Evolutionary conservation across 176 grass and related monocot species (phyloP), one percentile per base, ranked within the genome.

Genomic region (Cenchrus americanus): DNA sequence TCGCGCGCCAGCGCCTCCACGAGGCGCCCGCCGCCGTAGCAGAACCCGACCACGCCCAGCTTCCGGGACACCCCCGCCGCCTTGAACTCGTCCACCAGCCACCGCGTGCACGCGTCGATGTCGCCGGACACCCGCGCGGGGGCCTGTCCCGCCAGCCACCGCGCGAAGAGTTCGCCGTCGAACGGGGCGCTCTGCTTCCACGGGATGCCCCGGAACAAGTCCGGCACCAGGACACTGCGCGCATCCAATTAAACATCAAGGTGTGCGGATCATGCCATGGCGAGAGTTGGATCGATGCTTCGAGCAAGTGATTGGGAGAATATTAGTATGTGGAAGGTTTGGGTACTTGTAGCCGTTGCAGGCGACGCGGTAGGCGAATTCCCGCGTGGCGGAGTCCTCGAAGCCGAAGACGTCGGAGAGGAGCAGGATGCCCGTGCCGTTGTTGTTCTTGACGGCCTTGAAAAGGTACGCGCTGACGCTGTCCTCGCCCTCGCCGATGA

Each of bases 401-500:
- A 96, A 99, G 62, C 96, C 96, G 15, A 87, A 86, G 73, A 92
- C 18, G 89, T 99, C 96, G 72, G 96, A 92, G 60, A 99, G 85
- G 70, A 99, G 80, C 43, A 99, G 89, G 80, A 99, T 14, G 23
- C 91, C 94, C 2, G 89, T 83, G 68, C 93, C 93, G 66, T 99
- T 99, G 87, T 99, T 99, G 86, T 99, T 96, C 86, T 99, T 96
- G 76, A 96, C 96, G 24, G 96, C 96, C 68, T 86, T 90, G 23
- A 96, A 60, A 17, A 99, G 90, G 81, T 96, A 89, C 7, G 87
- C 93, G 47, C 65, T 59, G 66, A 96, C 67, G 43, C 85, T 70
- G 79, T 93, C 89, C 62, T 87, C 83, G 14, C 81, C 93, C 68
- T 96, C 93, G 65, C 91, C 93, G 61, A 99, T 90, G 21, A 94